Evolutionary conservation across 495 filamentous ascomycete genomes (phyloP).

Genomic region (Talaromyces proteolyticus): DNA sequence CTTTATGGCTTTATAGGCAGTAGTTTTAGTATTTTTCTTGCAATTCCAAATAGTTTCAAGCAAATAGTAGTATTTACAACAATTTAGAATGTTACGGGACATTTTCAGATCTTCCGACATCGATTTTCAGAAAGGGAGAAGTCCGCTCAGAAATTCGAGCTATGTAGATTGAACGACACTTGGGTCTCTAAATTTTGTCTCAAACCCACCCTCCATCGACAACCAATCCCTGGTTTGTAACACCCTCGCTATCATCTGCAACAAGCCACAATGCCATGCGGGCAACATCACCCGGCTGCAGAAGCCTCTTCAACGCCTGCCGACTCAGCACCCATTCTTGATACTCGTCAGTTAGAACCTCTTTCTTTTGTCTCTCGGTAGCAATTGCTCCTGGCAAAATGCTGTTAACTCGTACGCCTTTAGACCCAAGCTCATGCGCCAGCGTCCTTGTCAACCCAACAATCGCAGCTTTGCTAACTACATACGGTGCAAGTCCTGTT

Average conservation of each 20-base stretch:
- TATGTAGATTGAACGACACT: too few species aligned
- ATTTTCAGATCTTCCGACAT: too few species aligned
- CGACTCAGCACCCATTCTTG: slow-evolving; percentile 24
- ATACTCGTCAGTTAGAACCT: slow-evolving; percentile 38
- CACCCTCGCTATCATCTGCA: background rate
- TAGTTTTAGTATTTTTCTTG: too few species aligned
- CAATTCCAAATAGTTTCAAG: too few species aligned
- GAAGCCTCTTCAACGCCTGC: slow-evolving; percentile 35
- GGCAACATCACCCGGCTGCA: slow-evolving; percentile 42
- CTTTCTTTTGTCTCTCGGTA: slow-evolving; percentile 31
- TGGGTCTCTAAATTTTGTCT: background rate
- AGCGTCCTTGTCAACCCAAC: slow-evolving; percentile 9
- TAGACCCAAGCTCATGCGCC: background rate
- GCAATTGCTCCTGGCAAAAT: slow-evolving; percentile 24
- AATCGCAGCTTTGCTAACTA: slow-evolving; percentile 22
- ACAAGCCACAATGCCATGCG: background rate
- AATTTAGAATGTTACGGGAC: too few species aligned
- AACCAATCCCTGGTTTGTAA: background rate
- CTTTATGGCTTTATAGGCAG: too few species aligned
- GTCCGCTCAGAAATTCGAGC: too few species aligned
- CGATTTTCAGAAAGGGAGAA: too few species aligned
- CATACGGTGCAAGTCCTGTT: slow-evolving; percentile 13
- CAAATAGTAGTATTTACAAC: too few species aligned
- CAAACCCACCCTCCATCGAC: background rate
- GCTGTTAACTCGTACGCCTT: slow-evolving; percentile 14